Conservation (phyloP, 257 asterid genomes). For the Apocynum venetum region DNA sequence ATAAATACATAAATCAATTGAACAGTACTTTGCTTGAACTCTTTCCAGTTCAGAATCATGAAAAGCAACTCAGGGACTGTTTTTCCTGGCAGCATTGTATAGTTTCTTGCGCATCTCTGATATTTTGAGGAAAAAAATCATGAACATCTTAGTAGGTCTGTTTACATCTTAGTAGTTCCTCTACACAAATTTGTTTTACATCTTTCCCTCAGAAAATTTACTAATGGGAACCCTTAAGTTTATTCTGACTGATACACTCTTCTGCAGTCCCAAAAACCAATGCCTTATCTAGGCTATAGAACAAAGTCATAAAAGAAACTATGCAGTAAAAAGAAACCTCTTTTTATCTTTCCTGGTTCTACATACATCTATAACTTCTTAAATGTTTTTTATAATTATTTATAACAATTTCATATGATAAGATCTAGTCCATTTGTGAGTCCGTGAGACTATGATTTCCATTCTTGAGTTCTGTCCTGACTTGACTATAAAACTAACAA, state of each 20-base stretch:
- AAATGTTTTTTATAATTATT: background rate
- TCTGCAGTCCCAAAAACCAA: background rate
- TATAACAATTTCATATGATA: background rate
- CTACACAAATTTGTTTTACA: background rate
- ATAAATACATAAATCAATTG: too few relatives aligned
- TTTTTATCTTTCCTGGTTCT: background rate
- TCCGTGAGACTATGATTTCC: background rate
- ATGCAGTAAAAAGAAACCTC: background rate
- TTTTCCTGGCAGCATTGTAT: background rate
- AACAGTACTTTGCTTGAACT: background rate
- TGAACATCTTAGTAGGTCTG: background rate
- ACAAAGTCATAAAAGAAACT: constrained; percentile 1
- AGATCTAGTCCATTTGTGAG: background rate
- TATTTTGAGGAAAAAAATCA: background rate
- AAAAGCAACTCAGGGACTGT: background rate
- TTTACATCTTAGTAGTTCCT: background rate
- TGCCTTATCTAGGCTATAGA: background rate
- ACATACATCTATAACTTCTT: background rate
- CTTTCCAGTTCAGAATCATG: background rate
- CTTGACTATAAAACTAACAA: background rate
- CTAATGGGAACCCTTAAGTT: background rate
- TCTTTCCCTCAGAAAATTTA: background rate
- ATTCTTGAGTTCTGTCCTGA: background rate
- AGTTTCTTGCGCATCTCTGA: background rate
- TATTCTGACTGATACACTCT: background rate